Evolutionary conservation across 371 early-diverging fungal species (phyloP).

Genomic region (Encephalitozoon romaleae): DNA sequence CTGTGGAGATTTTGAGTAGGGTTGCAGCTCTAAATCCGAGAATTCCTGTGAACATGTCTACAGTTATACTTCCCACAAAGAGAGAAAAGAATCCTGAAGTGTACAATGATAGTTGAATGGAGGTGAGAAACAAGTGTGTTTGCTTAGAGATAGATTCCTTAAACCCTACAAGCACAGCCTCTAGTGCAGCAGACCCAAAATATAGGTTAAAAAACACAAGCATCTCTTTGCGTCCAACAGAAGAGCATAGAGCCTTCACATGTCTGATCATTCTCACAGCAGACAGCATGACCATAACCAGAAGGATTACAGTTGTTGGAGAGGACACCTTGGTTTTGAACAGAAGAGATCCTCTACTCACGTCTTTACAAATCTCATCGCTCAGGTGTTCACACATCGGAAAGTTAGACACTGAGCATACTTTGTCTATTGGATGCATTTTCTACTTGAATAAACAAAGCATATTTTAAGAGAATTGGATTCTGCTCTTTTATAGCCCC

Average conservation of each 20-base stretch:
- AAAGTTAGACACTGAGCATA: constrained; percentile 40
- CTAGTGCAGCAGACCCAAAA: constrained; percentile 16
- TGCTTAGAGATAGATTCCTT: background rate
- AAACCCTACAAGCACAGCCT: constrained; percentile 23
- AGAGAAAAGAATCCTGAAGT: constrained; percentile 41
- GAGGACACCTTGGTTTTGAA: constrained; percentile 21
- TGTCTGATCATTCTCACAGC: constrained; percentile 35
- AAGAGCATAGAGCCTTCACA: constrained; percentile 37
- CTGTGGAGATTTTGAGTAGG: constrained; percentile 9
- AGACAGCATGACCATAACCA: constrained; percentile 17
- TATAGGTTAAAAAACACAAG: constrained; percentile 49
- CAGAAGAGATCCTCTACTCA: constrained; percentile 11
- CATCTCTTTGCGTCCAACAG: constrained; percentile 53
- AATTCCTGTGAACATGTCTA: constrained; percentile 35
- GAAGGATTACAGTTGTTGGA: constrained; percentile 37
- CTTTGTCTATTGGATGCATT: constrained; percentile 19
- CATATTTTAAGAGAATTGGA: background rate
- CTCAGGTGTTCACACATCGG: constrained; percentile 42
- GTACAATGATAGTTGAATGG: constrained; percentile 27
- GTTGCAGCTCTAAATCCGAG: constrained; percentile 2
- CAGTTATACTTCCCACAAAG: constrained; percentile 34
- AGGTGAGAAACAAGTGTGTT: background rate
- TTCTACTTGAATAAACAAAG: constrained; percentile 29
- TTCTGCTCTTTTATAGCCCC: background rate
- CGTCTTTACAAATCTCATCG: constrained; percentile 4